Evolutionary conservation across 2,329 filamentous ascomycete species (phyloP), one percentile per base, ranked within the genome.

Genomic region (Dactylonectria macrodidyma): DNA sequence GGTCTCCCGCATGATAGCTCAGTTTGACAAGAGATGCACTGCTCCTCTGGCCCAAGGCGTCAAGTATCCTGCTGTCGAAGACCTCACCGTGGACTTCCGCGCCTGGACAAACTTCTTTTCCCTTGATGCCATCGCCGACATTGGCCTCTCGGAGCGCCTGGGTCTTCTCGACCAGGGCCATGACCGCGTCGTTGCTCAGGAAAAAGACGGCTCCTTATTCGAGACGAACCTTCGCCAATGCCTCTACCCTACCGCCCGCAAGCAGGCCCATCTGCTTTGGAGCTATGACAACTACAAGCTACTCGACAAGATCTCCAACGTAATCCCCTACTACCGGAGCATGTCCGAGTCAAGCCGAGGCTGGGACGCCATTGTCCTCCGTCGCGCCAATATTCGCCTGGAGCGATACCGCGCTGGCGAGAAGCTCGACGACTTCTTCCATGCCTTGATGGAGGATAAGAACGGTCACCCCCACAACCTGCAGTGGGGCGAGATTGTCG

Each of bases 351-450:
- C 70, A 1, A 52, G 66, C 79, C 81, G 81, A 30, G 78, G 81
- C 54, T 86, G 81, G 73, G 75, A 87, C 26, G 83, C 61, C 1
- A 73, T 74, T 46, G 72, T 73, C 2, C 79, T 81, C 44, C 82
- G 84, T 52, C 83, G 83, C 3, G 80, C 84, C 1, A 81, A 77
- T 8, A 57, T 67, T 19, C 71, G 74, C 3, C 63, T 75, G 0
- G 66, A 70, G 4, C 66, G 70, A 10, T 73, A 73, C 22, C 70
- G 66, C 7, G 58, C 60, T 4, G 87, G 87, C 19, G 87, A 90
- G 75, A 86, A 87, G 71, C 82, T 89, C 0, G 85, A 89, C 58
- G 88, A 90, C 72, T 89, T 90, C 77, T 89, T 90, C 78, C 80
- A 85, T 57, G 82, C 83, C 0, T 74, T 90, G 5, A 87, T 90